A percentile compares a stretch with the other conserved stretches of the same genome.
Evolutionary conservation across 2,329 filamentous ascomycete genomes (phyloP).

Genomic region (Aspergillus ruber): DNA sequence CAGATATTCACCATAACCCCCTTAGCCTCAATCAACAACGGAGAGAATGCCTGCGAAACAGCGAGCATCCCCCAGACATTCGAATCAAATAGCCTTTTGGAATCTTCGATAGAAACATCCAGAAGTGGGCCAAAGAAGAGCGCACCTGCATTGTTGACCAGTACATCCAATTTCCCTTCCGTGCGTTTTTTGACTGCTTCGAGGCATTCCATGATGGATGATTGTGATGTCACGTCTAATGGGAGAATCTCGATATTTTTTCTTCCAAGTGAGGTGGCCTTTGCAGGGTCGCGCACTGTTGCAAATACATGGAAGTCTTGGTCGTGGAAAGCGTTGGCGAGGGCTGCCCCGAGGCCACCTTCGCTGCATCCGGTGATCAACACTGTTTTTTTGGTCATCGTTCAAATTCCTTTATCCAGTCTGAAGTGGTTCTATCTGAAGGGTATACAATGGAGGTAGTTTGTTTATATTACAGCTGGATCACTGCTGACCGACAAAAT

Average conservation of each 20-base stretch:
- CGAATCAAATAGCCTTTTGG: conserved; percentile 34
- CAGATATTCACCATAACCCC: conserved; percentile 21
- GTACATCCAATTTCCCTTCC: conserved; percentile 28
- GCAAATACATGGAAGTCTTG: conserved; percentile 34
- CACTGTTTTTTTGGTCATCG: conserved; percentile 9
- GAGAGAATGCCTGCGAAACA: conserved; percentile 33
- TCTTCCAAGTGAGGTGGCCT: conserved; percentile 20
- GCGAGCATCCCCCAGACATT: conserved; percentile 37
- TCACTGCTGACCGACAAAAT: too few relatives aligned
- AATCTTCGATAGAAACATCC: conserved; percentile 29
- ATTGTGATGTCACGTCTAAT: conserved; percentile 25
- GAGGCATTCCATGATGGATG: conserved; percentile 25
- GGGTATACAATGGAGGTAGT: too few relatives aligned
- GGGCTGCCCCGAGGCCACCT: conserved; percentile 35
- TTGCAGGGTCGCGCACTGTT: conserved; percentile 27
- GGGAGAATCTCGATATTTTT: conserved; percentile 21
- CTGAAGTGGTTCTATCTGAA: too few relatives aligned
- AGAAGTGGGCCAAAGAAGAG: conserved; percentile 31
- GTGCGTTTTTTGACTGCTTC: conserved; percentile 20
- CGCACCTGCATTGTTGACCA: conserved; percentile 42
- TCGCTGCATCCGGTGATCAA: conserved; percentile 37
- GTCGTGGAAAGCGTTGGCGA: conserved; percentile 30
- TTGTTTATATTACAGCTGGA: too few relatives aligned
- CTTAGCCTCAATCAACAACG: conserved; percentile 19
- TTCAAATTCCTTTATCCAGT: too few relatives aligned